Evolutionary conservation across 2,329 filamentous ascomycete species (phyloP).

Genomic region (Sclerotiophoma versabilis): DNA sequence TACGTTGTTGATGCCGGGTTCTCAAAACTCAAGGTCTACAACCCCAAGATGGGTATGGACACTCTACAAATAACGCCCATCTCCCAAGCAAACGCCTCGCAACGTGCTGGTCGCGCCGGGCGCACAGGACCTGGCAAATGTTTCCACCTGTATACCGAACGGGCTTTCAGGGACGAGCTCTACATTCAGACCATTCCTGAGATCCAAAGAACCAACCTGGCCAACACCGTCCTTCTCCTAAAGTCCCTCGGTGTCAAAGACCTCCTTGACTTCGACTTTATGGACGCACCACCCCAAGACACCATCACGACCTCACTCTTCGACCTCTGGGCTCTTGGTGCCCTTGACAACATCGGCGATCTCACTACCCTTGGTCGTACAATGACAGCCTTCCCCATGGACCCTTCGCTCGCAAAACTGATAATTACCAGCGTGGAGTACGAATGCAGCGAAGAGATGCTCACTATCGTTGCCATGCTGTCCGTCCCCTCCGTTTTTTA

Average conservation of each 20-base stretch:
- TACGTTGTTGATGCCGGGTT: constrained; percentile 97
- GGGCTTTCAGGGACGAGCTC: constrained; percentile 93
- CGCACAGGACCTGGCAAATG: constrained; percentile 95
- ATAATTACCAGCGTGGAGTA: constrained; percentile 91
- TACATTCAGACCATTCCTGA: constrained; percentile 98
- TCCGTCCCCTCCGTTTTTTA: constrained; percentile 97
- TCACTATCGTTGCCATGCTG: constrained; percentile 97
- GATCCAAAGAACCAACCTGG: constrained; percentile 94
- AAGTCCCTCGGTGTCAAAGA: constrained; percentile 96
- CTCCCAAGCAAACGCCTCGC: constrained; percentile 93
- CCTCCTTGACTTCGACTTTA: constrained; percentile 95
- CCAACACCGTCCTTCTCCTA: constrained; percentile 91
- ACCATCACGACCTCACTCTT: constrained; percentile 97
- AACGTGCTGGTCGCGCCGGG: constrained; percentile 91
- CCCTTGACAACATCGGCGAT: constrained; percentile 91
- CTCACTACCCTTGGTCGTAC: constrained; percentile 84
- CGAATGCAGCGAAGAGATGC: constrained; percentile 94
- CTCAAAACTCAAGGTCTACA: constrained; percentile 98
- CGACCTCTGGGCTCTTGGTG: constrained; percentile 94
- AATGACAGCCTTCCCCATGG: constrained; percentile 99
- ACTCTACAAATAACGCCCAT: constrained; percentile 97
- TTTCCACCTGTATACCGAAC: constrained; percentile 91
- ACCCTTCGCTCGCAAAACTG: constrained; percentile 91
- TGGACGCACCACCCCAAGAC: constrained; percentile 98
- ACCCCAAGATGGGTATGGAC: constrained; percentile 99